phyloP scores from a whole-genome alignment of 441 rosid genomes.

The Biscutella auriculata region DNA sequence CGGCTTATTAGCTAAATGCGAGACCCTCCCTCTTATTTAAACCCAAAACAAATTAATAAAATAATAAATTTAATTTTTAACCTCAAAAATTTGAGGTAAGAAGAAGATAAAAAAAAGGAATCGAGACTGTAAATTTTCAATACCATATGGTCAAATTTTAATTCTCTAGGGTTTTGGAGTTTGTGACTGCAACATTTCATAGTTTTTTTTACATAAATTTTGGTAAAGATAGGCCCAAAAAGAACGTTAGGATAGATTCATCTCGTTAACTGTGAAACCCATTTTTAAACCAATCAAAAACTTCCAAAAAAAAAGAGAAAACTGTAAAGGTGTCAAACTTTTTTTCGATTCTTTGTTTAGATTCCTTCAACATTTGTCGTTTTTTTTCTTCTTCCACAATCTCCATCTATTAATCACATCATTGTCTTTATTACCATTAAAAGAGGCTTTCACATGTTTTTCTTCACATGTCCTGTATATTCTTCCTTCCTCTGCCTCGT shows the following conservation, averaged over 20 bases:
- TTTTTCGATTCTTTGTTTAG: background rate
- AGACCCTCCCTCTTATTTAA: conserved; percentile 24
- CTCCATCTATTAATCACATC: no score
- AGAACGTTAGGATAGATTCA: background rate
- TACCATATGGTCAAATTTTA: background rate
- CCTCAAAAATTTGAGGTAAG: no score
- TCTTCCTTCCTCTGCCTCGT: background rate
- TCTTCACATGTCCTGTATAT: background rate
- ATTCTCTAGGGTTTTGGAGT: background rate
- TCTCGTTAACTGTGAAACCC: no score
- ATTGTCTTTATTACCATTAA: background rate
- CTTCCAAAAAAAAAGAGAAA: background rate
- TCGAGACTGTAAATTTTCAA: background rate
- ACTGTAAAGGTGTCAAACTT: conserved; percentile 14
- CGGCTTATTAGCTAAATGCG: conserved; percentile 21
- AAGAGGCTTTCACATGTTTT: conserved; percentile 17
- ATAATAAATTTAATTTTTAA: background rate
- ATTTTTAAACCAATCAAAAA: conserved; percentile 10
- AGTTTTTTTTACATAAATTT: no score
- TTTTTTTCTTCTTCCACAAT: no score
- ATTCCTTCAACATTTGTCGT: background rate
- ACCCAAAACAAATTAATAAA: background rate
- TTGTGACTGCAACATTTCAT: no score
- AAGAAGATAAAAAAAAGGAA: no score
- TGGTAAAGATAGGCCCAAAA: conserved; percentile 8